Base-by-base conservation (phyloP, 768 basidiomycete genomes). In the Candolleomyces aberdarensis region DNA sequence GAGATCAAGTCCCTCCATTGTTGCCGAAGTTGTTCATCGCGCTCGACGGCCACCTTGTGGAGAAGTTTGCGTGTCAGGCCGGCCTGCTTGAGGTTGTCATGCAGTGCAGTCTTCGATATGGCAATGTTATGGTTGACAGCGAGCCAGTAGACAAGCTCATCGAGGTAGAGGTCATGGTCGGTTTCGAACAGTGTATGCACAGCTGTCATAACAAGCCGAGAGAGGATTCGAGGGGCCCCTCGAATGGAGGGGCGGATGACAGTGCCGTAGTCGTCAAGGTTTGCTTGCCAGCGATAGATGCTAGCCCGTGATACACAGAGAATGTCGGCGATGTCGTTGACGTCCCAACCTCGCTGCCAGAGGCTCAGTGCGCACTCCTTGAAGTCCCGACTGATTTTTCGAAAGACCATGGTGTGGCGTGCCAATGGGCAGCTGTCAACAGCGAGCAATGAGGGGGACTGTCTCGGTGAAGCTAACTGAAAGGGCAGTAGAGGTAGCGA, bases 1-100 rank as follows among this genome's bases (percentile, higher is more conserved):
- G 26, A 19, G 36, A 63, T 48, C 11, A 57, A 40, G 20, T 56
- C 52, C 20, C 62, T 19, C 39, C 57, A 70, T 15, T 66, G 56
- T 5, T 61, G 64, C 26, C 62, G 32, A 3, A 51, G 14, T 36
- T 50, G 66, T 19, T 67, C 63, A 31, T 74, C 66, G 5, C 65
- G 56, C 57, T 73, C 69, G 0, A 9, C 15, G 1, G 71, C 72
- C 36, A 68, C 64, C 36, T 68, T 69, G 43, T 68, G 70, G 14
- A 72, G 65, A 78, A 91, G 86, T 69, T 91, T 91, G 76, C 89
- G 88, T 3, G 91, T 88, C 19, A 86, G 73, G 13, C 87, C 89
- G 60, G 89, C 71, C 64, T 87, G 83, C 60, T 87, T 85, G 40
- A 93, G 77, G 67, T 89, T 92, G 57, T 88, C 82, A 63, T 91